A percentile compares a stretch with the other conserved stretches of the same genome.
phyloP scores from a whole-genome alignment of 139 green algal genomes.

The Coelastrella sp. region DNA sequence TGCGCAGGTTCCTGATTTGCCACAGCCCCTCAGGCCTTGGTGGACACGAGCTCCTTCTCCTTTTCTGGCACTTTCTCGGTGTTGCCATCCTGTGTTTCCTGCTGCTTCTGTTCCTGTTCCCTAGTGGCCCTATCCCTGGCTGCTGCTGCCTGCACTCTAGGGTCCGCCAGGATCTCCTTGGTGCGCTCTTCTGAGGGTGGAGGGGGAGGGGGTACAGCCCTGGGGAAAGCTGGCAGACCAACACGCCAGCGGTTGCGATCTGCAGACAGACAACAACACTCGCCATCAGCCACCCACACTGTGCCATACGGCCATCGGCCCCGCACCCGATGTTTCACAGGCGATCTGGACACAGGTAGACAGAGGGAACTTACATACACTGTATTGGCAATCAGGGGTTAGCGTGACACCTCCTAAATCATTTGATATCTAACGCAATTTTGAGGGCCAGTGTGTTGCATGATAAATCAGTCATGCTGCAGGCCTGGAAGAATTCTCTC shows the following conservation, averaged over 20 bases:
- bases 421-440: no score
- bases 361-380: no score
- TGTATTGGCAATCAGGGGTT: no score
- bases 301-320: not conserved
- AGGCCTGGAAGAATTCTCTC: no score
- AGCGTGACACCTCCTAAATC: no score
- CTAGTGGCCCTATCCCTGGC: not conserved
- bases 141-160: conserved; percentile 30
- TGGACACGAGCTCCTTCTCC: conserved; percentile 32
- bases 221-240: conserved; percentile 80
- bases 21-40: not conserved
- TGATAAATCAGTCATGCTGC: no score
- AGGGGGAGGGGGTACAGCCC: conserved; percentile 72
- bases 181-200: conserved; percentile 75
- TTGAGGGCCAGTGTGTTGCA: no score
- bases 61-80: conserved; percentile 19
- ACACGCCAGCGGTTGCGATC: conserved; percentile 75
- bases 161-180: conserved; percentile 73
- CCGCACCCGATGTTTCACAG: not conserved
- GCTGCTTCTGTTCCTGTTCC: conserved; percentile 2
- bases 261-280: conserved; percentile 4
- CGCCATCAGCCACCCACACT: not conserved
- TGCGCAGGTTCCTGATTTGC: no score
- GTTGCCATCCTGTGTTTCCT: not conserved
- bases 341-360: no score